These are phyloP conservation scores for Diaporthe amygdali DNA, from an alignment of 2,329 filamentous ascomycete species.

Conservation along the genomic window DNA sequence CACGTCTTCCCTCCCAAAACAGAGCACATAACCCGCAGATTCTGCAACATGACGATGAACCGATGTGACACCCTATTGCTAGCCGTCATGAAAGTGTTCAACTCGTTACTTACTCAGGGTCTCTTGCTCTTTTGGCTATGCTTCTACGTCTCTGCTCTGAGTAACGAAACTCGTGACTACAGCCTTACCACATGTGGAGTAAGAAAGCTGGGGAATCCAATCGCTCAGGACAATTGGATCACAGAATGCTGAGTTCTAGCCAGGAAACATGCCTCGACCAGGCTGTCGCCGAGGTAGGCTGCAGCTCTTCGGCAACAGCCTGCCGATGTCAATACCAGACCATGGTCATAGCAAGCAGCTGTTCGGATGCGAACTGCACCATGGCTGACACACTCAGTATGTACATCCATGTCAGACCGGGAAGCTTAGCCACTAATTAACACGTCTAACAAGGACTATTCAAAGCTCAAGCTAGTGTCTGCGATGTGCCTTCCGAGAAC, in stretches of 20 bases:
- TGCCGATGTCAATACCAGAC: not conserved
- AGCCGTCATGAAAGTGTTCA: not conserved
- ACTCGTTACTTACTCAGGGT: not conserved
- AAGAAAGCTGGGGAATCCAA: not conserved
- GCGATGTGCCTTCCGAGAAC: not conserved
- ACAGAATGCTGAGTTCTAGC: not conserved
- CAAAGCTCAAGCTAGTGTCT: not conserved
- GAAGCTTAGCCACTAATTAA: not conserved
- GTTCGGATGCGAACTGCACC: not conserved
- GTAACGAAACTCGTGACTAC: not conserved
- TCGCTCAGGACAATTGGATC: too few species aligned
- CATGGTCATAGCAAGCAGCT: not conserved
- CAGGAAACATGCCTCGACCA: not conserved
- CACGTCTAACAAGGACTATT: not conserved
- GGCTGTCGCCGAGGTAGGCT: not conserved
- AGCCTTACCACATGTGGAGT: not conserved
- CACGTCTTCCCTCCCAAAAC: not conserved
- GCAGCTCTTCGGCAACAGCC: not conserved
- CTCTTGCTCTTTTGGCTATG: not conserved
- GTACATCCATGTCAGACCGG: not conserved
- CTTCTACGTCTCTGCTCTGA: not conserved
- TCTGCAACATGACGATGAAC: not conserved
- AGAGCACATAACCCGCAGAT: not conserved
- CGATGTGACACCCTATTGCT: not conserved
- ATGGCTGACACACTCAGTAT: not conserved